Evolutionary conservation across 768 basidiomycete genomes (phyloP), one percentile per base, ranked within the genome.

Genomic region (Tremella yokohamensis): DNA sequence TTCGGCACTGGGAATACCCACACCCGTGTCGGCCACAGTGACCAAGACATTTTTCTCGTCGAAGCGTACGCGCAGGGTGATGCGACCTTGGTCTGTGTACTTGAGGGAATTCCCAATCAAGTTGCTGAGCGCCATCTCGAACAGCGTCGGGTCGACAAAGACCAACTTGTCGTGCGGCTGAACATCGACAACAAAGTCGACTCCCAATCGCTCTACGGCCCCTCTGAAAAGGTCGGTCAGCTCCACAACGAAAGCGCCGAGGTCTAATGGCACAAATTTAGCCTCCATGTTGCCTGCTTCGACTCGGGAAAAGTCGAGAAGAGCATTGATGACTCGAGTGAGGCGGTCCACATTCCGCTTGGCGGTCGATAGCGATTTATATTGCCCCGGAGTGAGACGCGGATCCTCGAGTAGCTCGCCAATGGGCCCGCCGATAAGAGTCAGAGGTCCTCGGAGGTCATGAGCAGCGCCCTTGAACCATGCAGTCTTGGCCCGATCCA

Each of bases 221-320:
- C 74, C 70, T 9, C 76, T 58, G 69, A 79, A 80, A 15, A 79
- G 51, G 1, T 58, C 59, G 0, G 79, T 74, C 0, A 80, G 63
- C 22, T 78, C 78, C 15, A 59, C 20, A 2, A 77, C 73, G 40
- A 73, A 74, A 1, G 49, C 44, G 16, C 74, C 73, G 3, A 80
- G 59, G 40, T 77, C 66, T 22, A 68, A 64, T 0, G 78, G 75
- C 11, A 66, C 55, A 58, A 72, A 76, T 16, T 57, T 45, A 9
- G 65, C 72, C 38, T 64, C 51, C 25, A 76, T 56, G 38, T 70
- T 64, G 3, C 78, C 78, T 0, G 75, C 76, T 57, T 77, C 78
- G 9, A 79, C 59, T 13, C 75, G 70, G 20, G 68, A 76, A 59
- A 79, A 79, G 60, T 80, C 79, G 77, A 79, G 77, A 15, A 80